These are phyloP conservation scores for Gonapodya prolifera DNA, from an alignment of 192 early-diverging fungal genomes.

Conservation along the genomic window DNA sequence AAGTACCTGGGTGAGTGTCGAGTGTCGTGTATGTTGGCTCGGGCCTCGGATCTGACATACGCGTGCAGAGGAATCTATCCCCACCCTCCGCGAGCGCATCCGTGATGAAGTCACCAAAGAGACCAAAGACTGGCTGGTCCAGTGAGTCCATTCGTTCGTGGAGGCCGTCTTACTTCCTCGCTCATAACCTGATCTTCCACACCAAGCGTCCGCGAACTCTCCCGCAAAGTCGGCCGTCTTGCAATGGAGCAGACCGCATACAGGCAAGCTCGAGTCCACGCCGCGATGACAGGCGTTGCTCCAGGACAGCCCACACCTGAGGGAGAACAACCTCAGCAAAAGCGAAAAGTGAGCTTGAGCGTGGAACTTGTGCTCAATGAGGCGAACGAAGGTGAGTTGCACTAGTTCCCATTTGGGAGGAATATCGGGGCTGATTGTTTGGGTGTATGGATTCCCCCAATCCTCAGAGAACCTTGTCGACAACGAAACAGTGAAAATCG, in stretches of 20 bases:
- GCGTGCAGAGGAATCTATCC: slow-evolving; percentile 69
- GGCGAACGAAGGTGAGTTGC: slow-evolving; percentile 57
- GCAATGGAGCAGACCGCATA: slow-evolving; percentile 66
- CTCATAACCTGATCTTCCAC: background rate
- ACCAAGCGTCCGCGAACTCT: slow-evolving; percentile 59
- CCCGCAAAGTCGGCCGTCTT: slow-evolving; percentile 66
- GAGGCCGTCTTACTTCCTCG: too few species aligned
- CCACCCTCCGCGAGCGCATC: slow-evolving; percentile 75
- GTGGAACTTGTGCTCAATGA: slow-evolving; percentile 76
- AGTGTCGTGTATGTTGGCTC: background rate
- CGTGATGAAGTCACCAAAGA: slow-evolving; percentile 73
- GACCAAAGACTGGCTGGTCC: slow-evolving; percentile 84
- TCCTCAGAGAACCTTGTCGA: slow-evolving; percentile 44
- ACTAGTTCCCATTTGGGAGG: too few species aligned
- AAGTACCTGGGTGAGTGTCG: background rate
- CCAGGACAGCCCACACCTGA: background rate
- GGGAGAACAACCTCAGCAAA: background rate
- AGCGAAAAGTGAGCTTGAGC: background rate
- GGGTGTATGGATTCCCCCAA: too few species aligned
- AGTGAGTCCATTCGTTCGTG: slow-evolving; percentile 34
- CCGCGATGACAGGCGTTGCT: background rate
- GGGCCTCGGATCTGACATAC: background rate
- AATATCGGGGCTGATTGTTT: too few species aligned
- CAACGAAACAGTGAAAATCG: slow-evolving; percentile 61
- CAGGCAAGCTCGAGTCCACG: slow-evolving; percentile 29